Conservation (phyloP, 179 eudicot genomes). For the Beta macrorhiza region DNA sequence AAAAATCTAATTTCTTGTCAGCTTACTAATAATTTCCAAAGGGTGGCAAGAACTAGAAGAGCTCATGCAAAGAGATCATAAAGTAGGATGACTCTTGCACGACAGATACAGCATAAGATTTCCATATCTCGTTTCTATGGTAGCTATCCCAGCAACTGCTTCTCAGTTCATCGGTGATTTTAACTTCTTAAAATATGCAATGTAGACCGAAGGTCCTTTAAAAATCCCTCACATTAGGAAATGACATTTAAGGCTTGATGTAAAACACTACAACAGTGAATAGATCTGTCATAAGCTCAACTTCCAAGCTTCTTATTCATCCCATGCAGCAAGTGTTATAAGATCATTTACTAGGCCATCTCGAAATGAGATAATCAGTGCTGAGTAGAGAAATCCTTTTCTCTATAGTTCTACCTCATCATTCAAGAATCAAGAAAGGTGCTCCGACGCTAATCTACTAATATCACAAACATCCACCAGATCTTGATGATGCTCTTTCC, state of each 20-base stretch:
- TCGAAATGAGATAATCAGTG: not conserved
- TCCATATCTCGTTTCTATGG: not conserved
- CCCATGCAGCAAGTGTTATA: not conserved
- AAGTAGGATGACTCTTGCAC: not conserved
- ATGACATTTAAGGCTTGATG: not conserved
- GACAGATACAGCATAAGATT: not conserved
- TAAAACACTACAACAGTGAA: not conserved
- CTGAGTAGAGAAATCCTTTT: not conserved
- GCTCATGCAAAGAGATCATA: not conserved
- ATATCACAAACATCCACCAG: not conserved
- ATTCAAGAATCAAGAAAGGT: not conserved
- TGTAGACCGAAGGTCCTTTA: not conserved
- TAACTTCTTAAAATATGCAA: not conserved
- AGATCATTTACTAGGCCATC: not conserved
- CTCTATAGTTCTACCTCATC: not conserved
- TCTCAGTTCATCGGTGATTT: not conserved
- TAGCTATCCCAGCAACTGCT: not conserved
- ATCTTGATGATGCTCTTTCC: too few relatives aligned
- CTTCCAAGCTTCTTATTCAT: not conserved
- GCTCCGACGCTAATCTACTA: not conserved
- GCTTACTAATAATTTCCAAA: not conserved
- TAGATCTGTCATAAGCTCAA: not conserved
- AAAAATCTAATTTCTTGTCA: not conserved
- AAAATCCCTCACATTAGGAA: not conserved
- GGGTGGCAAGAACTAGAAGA: not conserved